A percentile compares a stretch with the other conserved stretches of the same genome.
These are phyloP conservation scores for Naganishia vaughanmartiniae DNA, from an alignment of 768 basidiomycete genomes.

Conservation along the genomic window DNA sequence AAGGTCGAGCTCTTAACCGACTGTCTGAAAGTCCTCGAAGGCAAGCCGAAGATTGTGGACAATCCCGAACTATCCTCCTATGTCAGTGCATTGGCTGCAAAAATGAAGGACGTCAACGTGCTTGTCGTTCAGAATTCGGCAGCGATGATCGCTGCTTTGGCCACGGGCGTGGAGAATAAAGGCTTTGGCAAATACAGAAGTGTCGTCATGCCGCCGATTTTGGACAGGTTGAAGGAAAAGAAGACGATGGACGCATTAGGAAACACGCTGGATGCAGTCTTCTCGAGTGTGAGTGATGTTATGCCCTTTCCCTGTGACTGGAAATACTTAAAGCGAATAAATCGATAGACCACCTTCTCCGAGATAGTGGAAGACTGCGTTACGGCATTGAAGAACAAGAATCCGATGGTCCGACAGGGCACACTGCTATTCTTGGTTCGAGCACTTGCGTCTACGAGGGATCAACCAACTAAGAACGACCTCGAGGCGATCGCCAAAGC, in stretches of 20 bases:
- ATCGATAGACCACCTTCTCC: constrained; percentile 65
- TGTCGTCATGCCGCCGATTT: constrained; percentile 67
- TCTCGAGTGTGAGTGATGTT: constrained; percentile 63
- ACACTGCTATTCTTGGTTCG: constrained; percentile 81
- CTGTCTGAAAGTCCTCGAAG: constrained; percentile 65
- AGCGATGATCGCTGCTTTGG: constrained; percentile 76
- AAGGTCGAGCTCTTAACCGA: constrained; percentile 78
- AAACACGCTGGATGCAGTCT: constrained; percentile 81
- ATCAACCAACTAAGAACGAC: constrained; percentile 69
- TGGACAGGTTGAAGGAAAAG: constrained; percentile 90
- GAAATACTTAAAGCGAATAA: neutral
- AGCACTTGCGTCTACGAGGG: constrained; percentile 67
- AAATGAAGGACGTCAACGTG: constrained; percentile 87
- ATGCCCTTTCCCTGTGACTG: constrained; percentile 4
- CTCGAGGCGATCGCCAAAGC: constrained; percentile 78
- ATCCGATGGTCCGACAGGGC: constrained; percentile 93
- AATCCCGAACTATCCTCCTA: constrained; percentile 61
- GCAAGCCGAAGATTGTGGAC: constrained; percentile 70
- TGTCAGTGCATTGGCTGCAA: constrained; percentile 69
- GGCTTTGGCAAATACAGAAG: constrained; percentile 74
- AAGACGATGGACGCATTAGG: constrained; percentile 87
- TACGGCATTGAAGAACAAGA: constrained; percentile 76
- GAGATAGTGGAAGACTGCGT: constrained; percentile 82
- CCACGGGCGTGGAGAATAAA: constrained; percentile 67
- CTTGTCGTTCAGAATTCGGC: constrained; percentile 90